Base-by-base conservation (phyloP, 1,139 yeast species). In the Pichia sp. region DNA sequence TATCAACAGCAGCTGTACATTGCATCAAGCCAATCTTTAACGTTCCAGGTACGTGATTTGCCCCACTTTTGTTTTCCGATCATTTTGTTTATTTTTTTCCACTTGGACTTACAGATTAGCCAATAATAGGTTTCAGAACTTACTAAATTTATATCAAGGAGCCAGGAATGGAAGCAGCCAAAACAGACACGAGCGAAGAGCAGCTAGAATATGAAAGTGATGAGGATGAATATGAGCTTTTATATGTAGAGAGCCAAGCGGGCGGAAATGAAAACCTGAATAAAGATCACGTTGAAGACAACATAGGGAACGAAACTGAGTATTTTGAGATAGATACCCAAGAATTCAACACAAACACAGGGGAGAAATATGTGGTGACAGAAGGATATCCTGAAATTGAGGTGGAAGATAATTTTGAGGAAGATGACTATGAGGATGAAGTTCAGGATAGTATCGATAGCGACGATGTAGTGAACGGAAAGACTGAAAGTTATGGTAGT, bases 171-270 rank as follows among this genome's bases (percentile, higher is more conserved):
- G 42, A 32, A 8, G 15, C 6, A n/a, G 43, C 15, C 11, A 38
- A 26, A 15, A 8, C 13, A 7, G 11, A 45, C 8, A 40, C 30
- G 5, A 4, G 8, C 2, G 56, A 53, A 7, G 58, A 55, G 34
- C 38, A 51, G 26, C n/a, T 56, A 26, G 58, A 51, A 34, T 54
- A 53, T 15, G 58, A 54, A 23, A 55, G 57, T 55, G 54, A 55
- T 23, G 50, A 41, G 4, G 50, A 45, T 3, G 54, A 56, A 16
- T 49, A 52, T 52, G 53, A 55, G 16, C 10, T 19, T 4, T 19
- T 45, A 1, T 48, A 40, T 40, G 29, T 38, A 15, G 54, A 47
- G 16, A 49, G 53, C 23, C 49, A 50, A 43, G 11, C 41, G 5
- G 46, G 48, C 6, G 45, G 30, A 11, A 47, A 19, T 40, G 55